Conservation (phyloP, 805 yeast genomes). For the Candida dajiaensis region DNA sequence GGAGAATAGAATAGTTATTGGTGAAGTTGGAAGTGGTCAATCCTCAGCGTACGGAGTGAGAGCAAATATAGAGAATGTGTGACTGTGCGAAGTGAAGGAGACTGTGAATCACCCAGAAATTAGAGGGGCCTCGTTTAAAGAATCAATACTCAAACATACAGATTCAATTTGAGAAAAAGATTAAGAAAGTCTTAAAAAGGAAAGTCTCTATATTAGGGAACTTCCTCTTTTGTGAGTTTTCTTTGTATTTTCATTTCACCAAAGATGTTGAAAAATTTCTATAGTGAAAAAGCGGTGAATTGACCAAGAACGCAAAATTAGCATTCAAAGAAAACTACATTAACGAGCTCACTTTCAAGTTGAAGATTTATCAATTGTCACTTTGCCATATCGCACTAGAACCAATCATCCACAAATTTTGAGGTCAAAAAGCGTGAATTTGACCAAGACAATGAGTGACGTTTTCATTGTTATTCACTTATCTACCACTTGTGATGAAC, state of each 20-base stretch:
- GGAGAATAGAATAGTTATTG: background rate
- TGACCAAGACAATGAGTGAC: slow-evolving; percentile 28
- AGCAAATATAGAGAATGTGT: too few species aligned
- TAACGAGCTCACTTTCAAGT: background rate
- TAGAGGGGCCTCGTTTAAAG: background rate
- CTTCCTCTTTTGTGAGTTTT: background rate
- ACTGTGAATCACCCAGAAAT: background rate
- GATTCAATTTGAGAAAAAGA: background rate
- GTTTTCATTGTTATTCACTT: slow-evolving; percentile 55
- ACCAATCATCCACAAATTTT: background rate
- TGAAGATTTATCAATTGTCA: too few species aligned
- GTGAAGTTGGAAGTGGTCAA: background rate
- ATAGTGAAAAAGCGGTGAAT: background rate
- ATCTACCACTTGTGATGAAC: slow-evolving; percentile 64
- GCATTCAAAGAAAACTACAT: background rate
- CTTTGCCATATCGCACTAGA: background rate
- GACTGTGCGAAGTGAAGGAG: background rate
- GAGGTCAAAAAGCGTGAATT: background rate
- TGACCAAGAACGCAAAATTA: background rate
- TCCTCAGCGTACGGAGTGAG: too few species aligned
- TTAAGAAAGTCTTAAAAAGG: background rate
- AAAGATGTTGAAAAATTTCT: background rate
- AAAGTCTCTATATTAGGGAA: background rate
- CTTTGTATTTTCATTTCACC: background rate
- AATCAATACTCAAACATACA: too few species aligned